Evolutionary conservation across 192 early-diverging fungal species (phyloP), one percentile per base, ranked within the genome.

Genomic region (Entomortierella chlamydospora): DNA sequence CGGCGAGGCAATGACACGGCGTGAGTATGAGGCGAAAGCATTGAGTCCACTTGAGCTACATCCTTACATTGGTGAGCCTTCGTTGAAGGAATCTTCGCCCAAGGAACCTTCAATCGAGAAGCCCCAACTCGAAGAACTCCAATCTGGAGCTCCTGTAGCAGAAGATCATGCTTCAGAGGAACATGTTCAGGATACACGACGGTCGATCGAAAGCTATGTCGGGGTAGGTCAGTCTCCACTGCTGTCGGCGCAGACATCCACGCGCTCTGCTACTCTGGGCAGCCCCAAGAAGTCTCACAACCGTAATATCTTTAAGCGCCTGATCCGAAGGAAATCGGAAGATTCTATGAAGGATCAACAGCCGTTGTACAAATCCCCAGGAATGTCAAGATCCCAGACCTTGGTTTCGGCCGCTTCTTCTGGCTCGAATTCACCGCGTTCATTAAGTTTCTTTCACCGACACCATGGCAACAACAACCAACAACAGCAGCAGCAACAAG

Each of bases 321-420:
- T 72, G 41, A 72, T 72, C 47, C 61, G 70, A 23, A 61, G 55
- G 10, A 72, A 72, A 30, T 72, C 70, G 0, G 54, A 64, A 17
- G 61, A 72, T 5, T 13, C 43, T 15, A 9, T 57, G 22, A 50
- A 22, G 47, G 31, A 22, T n/a, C n/a, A n/a, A 18, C 33, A 11
- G 68, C 55, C 70, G 10, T 12, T 72, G 5, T 72, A 72, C 42
- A 34, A 64, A 53, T 57, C 43, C 34, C 56, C 70, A 22, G 25
- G n/a, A 0, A 8, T 43, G 5, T 61, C 70, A 0, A 47, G 58
- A 34, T 72, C 70, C 3, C 60, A 58, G 28, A 50, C 70, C 1
- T 62, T 60, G 3, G n/a, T n/a, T n/a, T n/a, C n/a, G n/a, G n/a
- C n/a, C n/a, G n/a, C n/a, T n/a, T n/a, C 63, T n/a, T 2, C 34